Conservation (phyloP, 2,329 filamentous ascomycete species). For the Colletotrichum tofieldiae region DNA sequence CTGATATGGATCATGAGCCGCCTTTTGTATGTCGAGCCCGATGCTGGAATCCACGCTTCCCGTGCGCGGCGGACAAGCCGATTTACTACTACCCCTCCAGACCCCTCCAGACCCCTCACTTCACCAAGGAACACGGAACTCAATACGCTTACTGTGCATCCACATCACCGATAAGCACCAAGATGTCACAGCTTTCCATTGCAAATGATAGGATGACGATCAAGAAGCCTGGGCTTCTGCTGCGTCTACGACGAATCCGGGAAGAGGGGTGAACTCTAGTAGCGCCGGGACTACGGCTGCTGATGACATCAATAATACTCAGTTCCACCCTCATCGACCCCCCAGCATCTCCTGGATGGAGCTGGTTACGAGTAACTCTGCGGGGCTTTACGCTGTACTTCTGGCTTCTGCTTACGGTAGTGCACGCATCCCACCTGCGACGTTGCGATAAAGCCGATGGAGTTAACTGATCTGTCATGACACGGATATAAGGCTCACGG, state of each 20-base stretch:
- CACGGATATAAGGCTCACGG: background rate
- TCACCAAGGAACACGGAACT: background rate
- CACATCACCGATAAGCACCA: background rate
- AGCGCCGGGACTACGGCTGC: background rate
- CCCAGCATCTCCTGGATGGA: background rate
- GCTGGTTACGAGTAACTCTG: background rate
- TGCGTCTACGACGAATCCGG: background rate
- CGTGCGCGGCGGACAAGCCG: background rate
- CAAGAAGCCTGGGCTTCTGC: background rate
- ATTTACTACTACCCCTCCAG: background rate
- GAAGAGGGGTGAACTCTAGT: background rate
- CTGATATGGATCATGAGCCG: background rate
- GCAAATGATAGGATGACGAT: background rate
- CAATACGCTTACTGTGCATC: too few relatives aligned
- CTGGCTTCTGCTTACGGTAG: background rate
- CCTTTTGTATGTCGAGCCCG: background rate
- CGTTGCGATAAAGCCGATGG: background rate
- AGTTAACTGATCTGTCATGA: background rate
- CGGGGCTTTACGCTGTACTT: background rate
- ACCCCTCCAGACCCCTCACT: constrained; percentile 3
- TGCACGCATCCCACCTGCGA: background rate
- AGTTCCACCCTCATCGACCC: background rate
- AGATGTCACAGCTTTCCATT: background rate
- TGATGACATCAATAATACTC: constrained; percentile 29
- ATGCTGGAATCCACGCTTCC: background rate